These are phyloP conservation scores for Dendrocalamus latiflorus DNA, from an alignment of 202 grass and related monocot species.

Conservation along the genomic window DNA sequence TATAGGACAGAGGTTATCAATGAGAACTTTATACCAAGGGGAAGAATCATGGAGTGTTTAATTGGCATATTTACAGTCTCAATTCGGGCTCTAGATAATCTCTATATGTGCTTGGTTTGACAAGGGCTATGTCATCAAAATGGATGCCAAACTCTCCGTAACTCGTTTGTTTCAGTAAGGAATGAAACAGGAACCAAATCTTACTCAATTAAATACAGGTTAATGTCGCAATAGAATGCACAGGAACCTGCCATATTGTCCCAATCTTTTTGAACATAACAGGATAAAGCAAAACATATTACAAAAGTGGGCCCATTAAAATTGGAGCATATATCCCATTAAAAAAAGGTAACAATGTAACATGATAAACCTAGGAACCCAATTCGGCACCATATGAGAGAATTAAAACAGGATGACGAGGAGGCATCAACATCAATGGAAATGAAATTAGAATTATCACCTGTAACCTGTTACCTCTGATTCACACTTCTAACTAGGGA, in stretches of 20 bases:
- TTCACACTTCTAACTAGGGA: background rate
- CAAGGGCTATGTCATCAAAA: background rate
- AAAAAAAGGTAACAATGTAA: background rate
- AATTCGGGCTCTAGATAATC: conserved; percentile 11
- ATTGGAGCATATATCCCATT: background rate
- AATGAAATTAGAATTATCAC: background rate
- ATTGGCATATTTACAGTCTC: background rate
- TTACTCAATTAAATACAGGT: background rate
- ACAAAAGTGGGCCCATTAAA: background rate
- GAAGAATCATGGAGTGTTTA: background rate
- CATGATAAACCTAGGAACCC: background rate
- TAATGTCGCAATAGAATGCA: background rate
- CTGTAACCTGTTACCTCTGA: background rate
- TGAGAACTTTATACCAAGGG: background rate
- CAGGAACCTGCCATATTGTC: background rate
- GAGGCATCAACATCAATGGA: background rate
- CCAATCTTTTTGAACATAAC: background rate
- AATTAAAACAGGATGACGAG: background rate
- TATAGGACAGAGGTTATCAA: background rate
- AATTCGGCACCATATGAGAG: background rate
- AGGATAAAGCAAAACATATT: background rate
- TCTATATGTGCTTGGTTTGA: background rate
- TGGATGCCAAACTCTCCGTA: background rate
- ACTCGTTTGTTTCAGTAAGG: no score
- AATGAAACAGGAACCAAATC: conserved; percentile 3